Evolutionary conservation across 2,329 filamentous ascomycete genomes (phyloP).

Genomic region (Endothia cerciana): DNA sequence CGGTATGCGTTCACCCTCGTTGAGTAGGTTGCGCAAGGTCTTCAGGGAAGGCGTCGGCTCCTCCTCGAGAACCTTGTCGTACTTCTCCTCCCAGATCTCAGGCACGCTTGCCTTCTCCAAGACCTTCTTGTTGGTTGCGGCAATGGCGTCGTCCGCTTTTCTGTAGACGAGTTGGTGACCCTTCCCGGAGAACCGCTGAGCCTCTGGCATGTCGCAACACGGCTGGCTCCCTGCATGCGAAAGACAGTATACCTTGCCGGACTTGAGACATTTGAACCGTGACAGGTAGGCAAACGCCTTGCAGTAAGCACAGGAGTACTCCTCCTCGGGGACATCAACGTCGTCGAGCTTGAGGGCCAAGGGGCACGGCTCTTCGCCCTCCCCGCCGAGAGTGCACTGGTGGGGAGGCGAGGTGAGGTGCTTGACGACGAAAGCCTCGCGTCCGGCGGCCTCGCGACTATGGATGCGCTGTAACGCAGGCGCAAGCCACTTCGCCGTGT

Average conservation of each 20-base stretch:
- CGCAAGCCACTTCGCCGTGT: slow-evolving; percentile 92
- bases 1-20: slow-evolving; percentile 95
- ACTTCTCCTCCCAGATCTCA: slow-evolving; percentile 88
- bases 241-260: slow-evolving; percentile 81
- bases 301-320: slow-evolving; percentile 90
- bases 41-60: slow-evolving; percentile 86
- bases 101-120: slow-evolving; percentile 85
- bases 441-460: slow-evolving; percentile 70
- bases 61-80: slow-evolving; percentile 81
- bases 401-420: slow-evolving; percentile 62
- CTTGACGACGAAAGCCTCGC: slow-evolving; percentile 69
- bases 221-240: slow-evolving; percentile 78
- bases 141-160: slow-evolving; percentile 72
- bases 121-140: slow-evolving; percentile 71
- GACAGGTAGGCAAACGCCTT: slow-evolving; percentile 92
- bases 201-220: slow-evolving; percentile 73
- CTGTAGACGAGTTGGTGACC: slow-evolving; percentile 79
- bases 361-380: slow-evolving; percentile 55
- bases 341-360: slow-evolving; percentile 70
- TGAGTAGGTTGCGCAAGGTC: slow-evolving; percentile 77
- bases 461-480: slow-evolving; percentile 82
- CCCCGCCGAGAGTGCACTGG: slow-evolving; percentile 55
- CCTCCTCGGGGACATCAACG: slow-evolving; percentile 81
- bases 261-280: slow-evolving; percentile 81
- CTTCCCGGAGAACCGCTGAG: slow-evolving; percentile 68